These are phyloP conservation scores for Scortechinia acanthostroma DNA, from an alignment of 2,329 filamentous ascomycete species.

Conservation along the genomic window DNA sequence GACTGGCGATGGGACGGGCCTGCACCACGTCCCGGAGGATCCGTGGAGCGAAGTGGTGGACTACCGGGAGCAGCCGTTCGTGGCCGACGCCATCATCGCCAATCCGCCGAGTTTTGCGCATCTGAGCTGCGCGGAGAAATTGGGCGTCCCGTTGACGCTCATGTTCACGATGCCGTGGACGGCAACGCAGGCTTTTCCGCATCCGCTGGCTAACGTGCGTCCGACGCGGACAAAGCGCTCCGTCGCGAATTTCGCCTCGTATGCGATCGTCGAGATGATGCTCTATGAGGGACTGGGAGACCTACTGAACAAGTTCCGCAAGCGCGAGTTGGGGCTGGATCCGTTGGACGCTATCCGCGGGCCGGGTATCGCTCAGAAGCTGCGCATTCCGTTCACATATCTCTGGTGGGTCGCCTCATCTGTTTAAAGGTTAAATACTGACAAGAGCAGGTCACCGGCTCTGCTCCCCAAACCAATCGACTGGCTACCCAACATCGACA, in stretches of 20 bases:
- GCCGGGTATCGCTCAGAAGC: constrained; percentile 68
- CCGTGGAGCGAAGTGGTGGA: constrained; percentile 10
- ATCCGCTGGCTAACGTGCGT: constrained; percentile 77
- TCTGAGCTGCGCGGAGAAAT: constrained; percentile 39
- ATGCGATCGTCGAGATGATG: constrained; percentile 81
- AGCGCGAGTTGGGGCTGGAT: constrained; percentile 68
- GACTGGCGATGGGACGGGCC: constrained; percentile 5
- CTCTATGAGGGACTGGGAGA: constrained; percentile 90
- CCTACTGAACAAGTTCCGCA: constrained; percentile 80
- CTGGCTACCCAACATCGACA: constrained; percentile 65
- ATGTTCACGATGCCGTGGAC: constrained; percentile 77
- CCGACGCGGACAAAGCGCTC: constrained; percentile 68
- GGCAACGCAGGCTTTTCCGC: constrained; percentile 76
- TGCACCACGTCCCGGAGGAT: constrained; percentile 11
- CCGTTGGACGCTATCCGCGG: constrained; percentile 76
- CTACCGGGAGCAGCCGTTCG: constrained; percentile 23
- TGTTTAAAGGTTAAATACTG: constrained; percentile 4
- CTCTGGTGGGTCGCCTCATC: constrained; percentile 57
- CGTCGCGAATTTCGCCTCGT: constrained; percentile 78
- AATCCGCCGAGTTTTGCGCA: constrained; percentile 44
- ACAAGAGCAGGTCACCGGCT: too few relatives aligned
- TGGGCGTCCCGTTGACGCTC: constrained; percentile 39
- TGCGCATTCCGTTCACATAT: constrained; percentile 80
- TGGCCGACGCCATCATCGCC: constrained; percentile 45
- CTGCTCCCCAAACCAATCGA: constrained; percentile 74